Base-by-base conservation (phyloP, 495 filamentous ascomycete genomes). In the Xylaria telfairii region DNA sequence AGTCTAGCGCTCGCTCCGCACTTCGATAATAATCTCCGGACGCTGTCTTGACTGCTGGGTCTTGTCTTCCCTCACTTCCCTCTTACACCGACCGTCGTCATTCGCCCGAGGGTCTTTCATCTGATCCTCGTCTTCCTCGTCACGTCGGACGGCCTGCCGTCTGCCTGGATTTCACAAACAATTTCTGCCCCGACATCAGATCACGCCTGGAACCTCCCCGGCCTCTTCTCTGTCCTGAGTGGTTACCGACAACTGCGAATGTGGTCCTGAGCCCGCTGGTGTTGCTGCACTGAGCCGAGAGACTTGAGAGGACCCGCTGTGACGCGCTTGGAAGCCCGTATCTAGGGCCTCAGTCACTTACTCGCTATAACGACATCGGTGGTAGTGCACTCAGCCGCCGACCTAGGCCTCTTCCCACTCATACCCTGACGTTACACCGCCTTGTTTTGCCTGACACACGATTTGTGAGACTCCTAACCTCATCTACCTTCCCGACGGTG, bases 401-500 rank as follows among this genome's bases (percentile, higher is more conserved):
- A 19, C 59, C 64, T 44, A 72, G 71, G 49, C 74, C 61, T 75
- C 71, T 70, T 72, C 68, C 28, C 60, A 53, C 30, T 57, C 21
- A 64, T 69, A 47, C 30, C 67, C 34, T 44, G 32, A 72, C 59
- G 73, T 75, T 75, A 73, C 76, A 77, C 74, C 49, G 71, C 73
- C 70, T 71, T 74, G 74, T 74, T 68, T 75, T 74, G 72, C 68
- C 65, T 66, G 63, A 69, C 69, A 73, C 69, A 63, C 46, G 37
- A 51, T 51, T 73, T 77, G 76, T 76, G 74, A 74, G 74, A 75
- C 74, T 73, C 19, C 4, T 4, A 34, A 26, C n/a, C 34, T 68
- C 51, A 37, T 56, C 30, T 46, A 69, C 76, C 71, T 75, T 72
- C 68, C 74, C 73, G 73, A 77, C 71, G 74, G 81, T 79, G 76